phyloP scores from a whole-genome alignment of 2,329 filamentous ascomycete species.

The Colletotrichum sp. region DNA sequence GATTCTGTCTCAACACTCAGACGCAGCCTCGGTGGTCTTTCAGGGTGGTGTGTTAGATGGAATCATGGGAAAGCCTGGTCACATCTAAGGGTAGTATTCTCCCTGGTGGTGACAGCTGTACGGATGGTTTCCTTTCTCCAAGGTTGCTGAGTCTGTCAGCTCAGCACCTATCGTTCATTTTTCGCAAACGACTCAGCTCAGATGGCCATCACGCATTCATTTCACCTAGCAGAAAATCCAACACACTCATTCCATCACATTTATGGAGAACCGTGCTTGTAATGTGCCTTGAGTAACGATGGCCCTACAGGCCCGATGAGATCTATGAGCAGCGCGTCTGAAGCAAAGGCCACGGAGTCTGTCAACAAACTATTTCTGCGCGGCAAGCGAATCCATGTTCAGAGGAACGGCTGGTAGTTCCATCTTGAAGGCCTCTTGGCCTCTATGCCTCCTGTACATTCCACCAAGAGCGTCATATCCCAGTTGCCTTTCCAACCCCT shows the following conservation, averaged over 20 bases:
- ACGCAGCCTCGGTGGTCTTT: not conserved
- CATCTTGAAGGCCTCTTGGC: not conserved
- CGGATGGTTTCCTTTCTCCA: not conserved
- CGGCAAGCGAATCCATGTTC: not conserved
- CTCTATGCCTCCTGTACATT: not conserved
- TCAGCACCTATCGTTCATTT: not conserved
- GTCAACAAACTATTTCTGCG: not conserved
- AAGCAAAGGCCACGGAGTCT: fast-evolving
- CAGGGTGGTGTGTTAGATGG: not conserved
- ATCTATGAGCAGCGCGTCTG: not conserved
- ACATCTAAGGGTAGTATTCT: not conserved
- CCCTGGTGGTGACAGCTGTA: not conserved
- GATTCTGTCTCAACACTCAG: not conserved
- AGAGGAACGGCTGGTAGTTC: not conserved
- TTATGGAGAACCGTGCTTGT: not conserved
- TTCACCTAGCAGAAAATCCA: not conserved
- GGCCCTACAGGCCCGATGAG: not conserved
- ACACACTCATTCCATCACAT: not conserved
- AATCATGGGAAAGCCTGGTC: not conserved
- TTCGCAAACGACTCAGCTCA: not conserved
- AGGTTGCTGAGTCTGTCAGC: not conserved
- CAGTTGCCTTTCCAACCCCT: not conserved
- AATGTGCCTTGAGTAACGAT: not conserved
- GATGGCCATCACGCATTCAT: not conserved
- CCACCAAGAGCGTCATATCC: not conserved